A percentile compares a stretch with the other conserved stretches of the same genome.
Evolutionary conservation across 2,329 filamentous ascomycete genomes (phyloP).

Genomic region (Epichloe sylvatica): DNA sequence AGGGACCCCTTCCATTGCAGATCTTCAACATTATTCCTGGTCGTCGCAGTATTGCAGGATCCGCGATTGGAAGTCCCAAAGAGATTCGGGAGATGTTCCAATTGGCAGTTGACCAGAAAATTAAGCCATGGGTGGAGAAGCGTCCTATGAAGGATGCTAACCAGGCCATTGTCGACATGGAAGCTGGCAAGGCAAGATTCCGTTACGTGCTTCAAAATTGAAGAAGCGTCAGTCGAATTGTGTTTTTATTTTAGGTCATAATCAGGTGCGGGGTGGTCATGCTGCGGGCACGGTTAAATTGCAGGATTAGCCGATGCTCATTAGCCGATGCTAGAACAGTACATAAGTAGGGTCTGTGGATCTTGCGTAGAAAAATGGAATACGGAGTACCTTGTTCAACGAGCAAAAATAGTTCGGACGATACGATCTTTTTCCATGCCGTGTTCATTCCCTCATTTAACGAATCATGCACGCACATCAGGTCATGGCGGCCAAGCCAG

Average conservation of each 20-base stretch:
- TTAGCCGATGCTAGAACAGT: neutral
- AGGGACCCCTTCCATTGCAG: slow-evolving; percentile 8
- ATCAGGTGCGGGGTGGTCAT: neutral
- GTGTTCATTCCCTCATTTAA: too few species aligned
- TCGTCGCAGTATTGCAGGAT: slow-evolving; percentile 34
- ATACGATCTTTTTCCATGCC: too few species aligned
- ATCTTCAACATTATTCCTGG: slow-evolving; percentile 39
- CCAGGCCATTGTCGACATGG: slow-evolving; percentile 41
- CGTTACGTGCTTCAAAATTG: slow-evolving; percentile 33
- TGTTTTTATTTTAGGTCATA: neutral
- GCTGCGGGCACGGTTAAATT: too few species aligned
- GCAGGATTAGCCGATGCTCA: too few species aligned
- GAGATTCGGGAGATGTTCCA: slow-evolving; percentile 47
- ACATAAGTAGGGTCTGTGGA: neutral
- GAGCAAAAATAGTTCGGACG: too few species aligned
- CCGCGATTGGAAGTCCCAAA: slow-evolving; percentile 32
- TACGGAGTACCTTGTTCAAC: too few species aligned
- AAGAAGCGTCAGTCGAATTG: neutral
- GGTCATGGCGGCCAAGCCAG: too few species aligned
- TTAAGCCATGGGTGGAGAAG: slow-evolving; percentile 43
- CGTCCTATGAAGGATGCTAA: slow-evolving; percentile 43
- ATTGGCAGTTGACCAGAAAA: slow-evolving; percentile 39
- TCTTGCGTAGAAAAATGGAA: neutral
- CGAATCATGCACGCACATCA: too few species aligned
- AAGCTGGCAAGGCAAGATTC: slow-evolving; percentile 36